phyloP scores from a whole-genome alignment of 257 asterid genomes.

The Nicotiana noctiflora region DNA sequence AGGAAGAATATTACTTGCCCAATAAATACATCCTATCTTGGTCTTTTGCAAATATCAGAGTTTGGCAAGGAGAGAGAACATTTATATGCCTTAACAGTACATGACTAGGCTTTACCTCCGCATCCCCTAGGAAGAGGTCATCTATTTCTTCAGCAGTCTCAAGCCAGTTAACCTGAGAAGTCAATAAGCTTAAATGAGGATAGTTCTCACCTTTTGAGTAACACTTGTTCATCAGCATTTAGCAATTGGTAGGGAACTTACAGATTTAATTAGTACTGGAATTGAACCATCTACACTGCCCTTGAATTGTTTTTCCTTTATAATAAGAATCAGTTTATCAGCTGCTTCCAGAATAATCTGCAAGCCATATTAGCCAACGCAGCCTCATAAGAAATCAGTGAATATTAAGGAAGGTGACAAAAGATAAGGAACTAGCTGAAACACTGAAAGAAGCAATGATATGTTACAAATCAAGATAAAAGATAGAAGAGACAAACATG shows the following conservation, averaged over 20 bases:
- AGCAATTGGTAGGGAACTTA: constrained; percentile 29
- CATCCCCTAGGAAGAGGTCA: constrained; percentile 79
- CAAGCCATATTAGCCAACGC: constrained; percentile 35
- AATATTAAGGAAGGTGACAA: constrained; percentile 23
- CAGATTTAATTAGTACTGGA: constrained; percentile 57
- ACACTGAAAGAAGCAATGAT: constrained; percentile 16
- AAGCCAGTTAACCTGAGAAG: constrained; percentile 58
- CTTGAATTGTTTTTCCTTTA: constrained; percentile 39
- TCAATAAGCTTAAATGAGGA: background rate
- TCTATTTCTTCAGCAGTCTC: constrained; percentile 78
- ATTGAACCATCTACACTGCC: constrained; percentile 56
- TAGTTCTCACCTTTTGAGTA: background rate
- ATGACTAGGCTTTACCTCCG: constrained; percentile 44
- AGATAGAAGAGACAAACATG: too few relatives aligned
- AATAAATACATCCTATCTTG: background rate
- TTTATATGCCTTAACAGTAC: background rate
- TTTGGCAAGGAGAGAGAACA: background rate
- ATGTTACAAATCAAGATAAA: constrained; percentile 17
- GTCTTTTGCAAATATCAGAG: background rate
- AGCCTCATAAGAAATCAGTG: background rate
- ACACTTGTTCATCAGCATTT: background rate
- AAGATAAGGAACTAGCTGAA: background rate
- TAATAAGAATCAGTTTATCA: constrained; percentile 49
- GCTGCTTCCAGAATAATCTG: constrained; percentile 62
- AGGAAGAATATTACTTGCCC: background rate